These are phyloP conservation scores for Lepiota brunneoincarnata DNA, from an alignment of 768 basidiomycete genomes.

Conservation along the genomic window DNA sequence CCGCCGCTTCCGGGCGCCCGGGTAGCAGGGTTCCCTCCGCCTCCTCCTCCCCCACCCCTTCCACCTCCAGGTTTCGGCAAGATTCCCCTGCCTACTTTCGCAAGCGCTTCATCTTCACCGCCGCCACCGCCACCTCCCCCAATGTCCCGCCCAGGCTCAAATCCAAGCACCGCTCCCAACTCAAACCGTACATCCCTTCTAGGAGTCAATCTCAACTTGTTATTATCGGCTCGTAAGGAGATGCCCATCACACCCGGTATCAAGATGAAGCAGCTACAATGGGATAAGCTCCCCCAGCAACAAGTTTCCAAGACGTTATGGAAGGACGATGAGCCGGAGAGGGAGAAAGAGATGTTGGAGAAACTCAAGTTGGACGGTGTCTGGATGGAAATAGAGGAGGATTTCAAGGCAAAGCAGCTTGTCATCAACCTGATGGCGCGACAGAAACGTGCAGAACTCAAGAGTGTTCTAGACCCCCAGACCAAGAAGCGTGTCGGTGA, in stretches of 20 bases:
- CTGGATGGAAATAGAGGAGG: slow-evolving; percentile 96
- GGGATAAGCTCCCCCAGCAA: slow-evolving; percentile 95
- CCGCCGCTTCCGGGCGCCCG: slow-evolving; percentile 23
- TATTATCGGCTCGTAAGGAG: slow-evolving; percentile 75
- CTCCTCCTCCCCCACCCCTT: slow-evolving; percentile 35
- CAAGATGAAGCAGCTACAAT: slow-evolving; percentile 98
- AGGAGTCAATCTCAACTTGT: slow-evolving; percentile 52
- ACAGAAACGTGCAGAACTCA: slow-evolving; percentile 84
- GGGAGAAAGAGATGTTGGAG: slow-evolving; percentile 77
- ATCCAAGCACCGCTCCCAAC: slow-evolving; percentile 33
- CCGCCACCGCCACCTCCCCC: slow-evolving; percentile 33
- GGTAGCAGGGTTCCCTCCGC: slow-evolving; percentile 26
- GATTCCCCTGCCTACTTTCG: slow-evolving; percentile 14
- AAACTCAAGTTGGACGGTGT: slow-evolving; percentile 84
- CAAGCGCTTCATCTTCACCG: slow-evolving; percentile 30
- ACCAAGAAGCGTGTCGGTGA: slow-evolving; percentile 92
- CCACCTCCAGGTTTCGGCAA: slow-evolving; percentile 25
- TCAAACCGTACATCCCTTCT: slow-evolving; percentile 63
- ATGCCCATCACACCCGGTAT: slow-evolving; percentile 79
- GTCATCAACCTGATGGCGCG: slow-evolving; percentile 87
- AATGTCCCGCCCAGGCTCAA: slow-evolving; percentile 21
- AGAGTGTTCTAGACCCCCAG: slow-evolving; percentile 87
- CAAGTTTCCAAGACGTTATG: slow-evolving; percentile 85
- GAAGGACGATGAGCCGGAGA: slow-evolving; percentile 64
- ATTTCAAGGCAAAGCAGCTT: slow-evolving; percentile 94